These are phyloP conservation scores for Trypanosoma cruzi DNA, from an alignment of 208 protist species.

Conservation along the genomic window DNA sequence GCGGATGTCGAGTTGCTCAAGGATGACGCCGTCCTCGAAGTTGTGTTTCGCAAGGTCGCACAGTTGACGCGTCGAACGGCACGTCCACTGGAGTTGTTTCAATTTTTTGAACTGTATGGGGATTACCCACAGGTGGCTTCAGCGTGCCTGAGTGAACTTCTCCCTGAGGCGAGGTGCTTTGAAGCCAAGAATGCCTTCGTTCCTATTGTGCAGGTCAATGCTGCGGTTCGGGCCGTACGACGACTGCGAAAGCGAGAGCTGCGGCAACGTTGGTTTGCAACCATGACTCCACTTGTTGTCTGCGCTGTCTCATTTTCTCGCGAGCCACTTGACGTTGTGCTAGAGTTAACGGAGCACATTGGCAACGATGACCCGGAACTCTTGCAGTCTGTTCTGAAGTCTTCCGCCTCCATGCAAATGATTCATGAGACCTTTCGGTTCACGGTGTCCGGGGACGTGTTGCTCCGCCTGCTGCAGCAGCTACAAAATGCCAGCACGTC, in stretches of 20 bases:
- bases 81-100: slow-evolving; percentile 26
- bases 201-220: slow-evolving; percentile 20
- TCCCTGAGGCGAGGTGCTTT: slow-evolving; percentile 24
- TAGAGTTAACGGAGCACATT: slow-evolving; percentile 23
- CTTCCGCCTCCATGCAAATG: slow-evolving; percentile 11
- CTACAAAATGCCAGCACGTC: slow-evolving; percentile 23
- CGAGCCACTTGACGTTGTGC: slow-evolving; percentile 28
- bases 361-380: slow-evolving; percentile 19
- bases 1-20: slow-evolving; percentile 13
- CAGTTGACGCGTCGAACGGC: slow-evolving; percentile 30
- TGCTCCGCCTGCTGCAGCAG: slow-evolving; percentile 26
- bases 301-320: slow-evolving; percentile 11
- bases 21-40: slow-evolving; percentile 4
- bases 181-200: slow-evolving; percentile 8
- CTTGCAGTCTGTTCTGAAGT: slow-evolving; percentile 14
- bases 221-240: slow-evolving; percentile 5
- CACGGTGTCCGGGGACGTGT: neutral
- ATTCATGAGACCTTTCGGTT: slow-evolving; percentile 25
- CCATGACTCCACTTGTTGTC: slow-evolving; percentile 22
- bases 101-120: slow-evolving; percentile 30
- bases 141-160: slow-evolving; percentile 19
- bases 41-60: slow-evolving; percentile 30
- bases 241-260: slow-evolving; percentile 13
- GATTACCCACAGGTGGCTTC: slow-evolving; percentile 14
- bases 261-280: slow-evolving; percentile 25